phyloP scores from a whole-genome alignment of 1,284 basidiomycete species.

The Thecaphora thlaspeos region DNA sequence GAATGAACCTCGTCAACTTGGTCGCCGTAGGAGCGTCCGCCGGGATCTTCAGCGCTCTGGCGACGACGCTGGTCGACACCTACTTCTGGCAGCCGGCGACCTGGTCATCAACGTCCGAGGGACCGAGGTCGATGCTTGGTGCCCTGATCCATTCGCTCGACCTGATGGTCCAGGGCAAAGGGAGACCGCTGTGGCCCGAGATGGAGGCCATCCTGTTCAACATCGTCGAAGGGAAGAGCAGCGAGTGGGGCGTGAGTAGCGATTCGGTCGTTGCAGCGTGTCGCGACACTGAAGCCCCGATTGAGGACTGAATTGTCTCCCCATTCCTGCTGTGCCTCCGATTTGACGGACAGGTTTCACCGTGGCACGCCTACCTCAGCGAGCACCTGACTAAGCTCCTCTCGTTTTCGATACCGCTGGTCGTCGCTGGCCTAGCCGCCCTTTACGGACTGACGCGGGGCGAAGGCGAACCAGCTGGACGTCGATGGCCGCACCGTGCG shows the following conservation, averaged over 20 bases:
- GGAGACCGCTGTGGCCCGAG: constrained; percentile 75
- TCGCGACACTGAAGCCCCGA: constrained; percentile 65
- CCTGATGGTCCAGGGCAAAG: constrained; percentile 47
- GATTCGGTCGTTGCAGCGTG: too few species aligned
- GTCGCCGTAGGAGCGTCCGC: neutral
- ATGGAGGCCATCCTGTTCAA: constrained; percentile 79
- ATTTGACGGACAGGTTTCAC: constrained; percentile 63
- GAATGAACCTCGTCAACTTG: constrained; percentile 9
- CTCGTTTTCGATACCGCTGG: constrained; percentile 66
- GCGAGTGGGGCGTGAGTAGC: constrained; percentile 76
- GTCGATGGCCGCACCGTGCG: too few species aligned
- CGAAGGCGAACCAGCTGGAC: too few species aligned
- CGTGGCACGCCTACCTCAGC: constrained; percentile 71
- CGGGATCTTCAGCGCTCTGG: constrained; percentile 6
- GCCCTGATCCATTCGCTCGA: neutral
- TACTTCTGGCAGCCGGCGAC: constrained; percentile 70
- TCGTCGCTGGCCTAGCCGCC: constrained; percentile 62
- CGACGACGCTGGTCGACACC: constrained; percentile 68
- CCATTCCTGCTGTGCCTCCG: too few species aligned
- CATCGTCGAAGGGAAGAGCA: constrained; percentile 77
- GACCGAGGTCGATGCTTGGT: neutral
- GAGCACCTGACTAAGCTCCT: constrained; percentile 76
- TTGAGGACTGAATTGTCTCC: too few species aligned
- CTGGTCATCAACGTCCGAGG: neutral
- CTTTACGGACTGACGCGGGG: too few species aligned